These are phyloP conservation scores for Echeveria elegans DNA, from an alignment of 164 flowering plant genomes.

Conservation along the genomic window DNA sequence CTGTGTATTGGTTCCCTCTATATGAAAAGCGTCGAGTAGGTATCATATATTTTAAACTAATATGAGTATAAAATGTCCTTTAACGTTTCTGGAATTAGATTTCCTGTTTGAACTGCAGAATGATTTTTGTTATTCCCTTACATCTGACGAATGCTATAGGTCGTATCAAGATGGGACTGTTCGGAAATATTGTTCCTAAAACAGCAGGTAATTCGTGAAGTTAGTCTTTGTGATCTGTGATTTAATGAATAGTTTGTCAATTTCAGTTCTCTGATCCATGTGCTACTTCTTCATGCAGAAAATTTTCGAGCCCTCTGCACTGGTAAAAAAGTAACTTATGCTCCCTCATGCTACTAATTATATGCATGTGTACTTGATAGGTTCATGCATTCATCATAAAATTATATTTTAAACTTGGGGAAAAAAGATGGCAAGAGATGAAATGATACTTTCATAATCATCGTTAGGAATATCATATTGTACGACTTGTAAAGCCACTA, in stretches of 20 bases:
- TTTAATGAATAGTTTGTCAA: background rate
- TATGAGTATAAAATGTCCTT: no score
- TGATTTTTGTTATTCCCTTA: background rate
- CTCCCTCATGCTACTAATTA: constrained; percentile 7
- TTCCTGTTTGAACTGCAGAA: background rate
- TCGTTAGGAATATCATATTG: background rate
- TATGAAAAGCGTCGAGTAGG: no score
- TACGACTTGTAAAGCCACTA: background rate
- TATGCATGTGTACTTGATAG: background rate
- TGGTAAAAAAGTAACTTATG: constrained; percentile 33
- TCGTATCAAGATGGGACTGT: constrained; percentile 43
- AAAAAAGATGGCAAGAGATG: background rate
- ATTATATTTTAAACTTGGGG: background rate
- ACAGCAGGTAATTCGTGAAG: constrained; percentile 25
- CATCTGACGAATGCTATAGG: constrained; percentile 19
- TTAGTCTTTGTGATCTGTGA: background rate
- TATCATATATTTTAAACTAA: no score
- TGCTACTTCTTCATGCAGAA: constrained; percentile 22
- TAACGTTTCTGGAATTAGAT: background rate
- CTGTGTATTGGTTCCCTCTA: background rate
- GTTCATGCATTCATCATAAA: background rate
- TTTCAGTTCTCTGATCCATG: background rate
- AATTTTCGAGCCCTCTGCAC: constrained; percentile 55
- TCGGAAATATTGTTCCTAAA: constrained; percentile 40
- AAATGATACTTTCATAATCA: background rate